phyloP scores from a whole-genome alignment of 23 red algal genomes.

The Agarophyton chilense region DNA sequence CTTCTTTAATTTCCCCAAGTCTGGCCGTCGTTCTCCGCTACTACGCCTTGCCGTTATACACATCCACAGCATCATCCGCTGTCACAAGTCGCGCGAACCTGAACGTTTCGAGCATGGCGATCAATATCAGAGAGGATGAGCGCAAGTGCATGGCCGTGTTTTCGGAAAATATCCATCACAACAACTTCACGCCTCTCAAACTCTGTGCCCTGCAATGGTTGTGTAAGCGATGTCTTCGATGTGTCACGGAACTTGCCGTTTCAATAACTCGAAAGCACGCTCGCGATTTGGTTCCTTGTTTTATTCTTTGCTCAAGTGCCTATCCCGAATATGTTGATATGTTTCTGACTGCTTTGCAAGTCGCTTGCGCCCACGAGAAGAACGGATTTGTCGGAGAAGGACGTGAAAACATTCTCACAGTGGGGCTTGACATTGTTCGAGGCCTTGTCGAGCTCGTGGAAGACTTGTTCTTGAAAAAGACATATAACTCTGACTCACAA shows the following conservation, averaged over 20 bases:
- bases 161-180: no score
- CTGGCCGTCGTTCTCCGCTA: conserved; percentile 12
- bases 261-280: conserved; percentile 7
- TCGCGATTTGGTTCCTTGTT: conserved; percentile 62
- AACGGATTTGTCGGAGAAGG: conserved; percentile 34
- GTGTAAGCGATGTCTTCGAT: conserved; percentile 45
- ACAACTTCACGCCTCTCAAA: background rate
- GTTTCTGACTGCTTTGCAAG: conserved; percentile 30
- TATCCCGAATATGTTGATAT: conserved; percentile 15
- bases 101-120: background rate
- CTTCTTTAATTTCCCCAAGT: background rate
- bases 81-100: background rate
- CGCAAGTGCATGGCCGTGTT: background rate
- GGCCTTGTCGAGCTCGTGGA: conserved; percentile 47
- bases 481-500: background rate
- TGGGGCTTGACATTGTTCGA: conserved; percentile 11
- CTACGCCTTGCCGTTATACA: background rate
- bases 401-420: conserved; percentile 5
- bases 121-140: conserved; percentile 45
- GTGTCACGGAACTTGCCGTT: conserved; percentile 36
- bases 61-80: no score
- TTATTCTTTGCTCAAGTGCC: background rate
- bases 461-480: conserved; percentile 34
- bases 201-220: conserved; percentile 45
- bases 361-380: conserved; percentile 27